These are phyloP conservation scores for Lipomyces starkeyi DNA, from an alignment of 805 yeast genomes.

Conservation along the genomic window DNA sequence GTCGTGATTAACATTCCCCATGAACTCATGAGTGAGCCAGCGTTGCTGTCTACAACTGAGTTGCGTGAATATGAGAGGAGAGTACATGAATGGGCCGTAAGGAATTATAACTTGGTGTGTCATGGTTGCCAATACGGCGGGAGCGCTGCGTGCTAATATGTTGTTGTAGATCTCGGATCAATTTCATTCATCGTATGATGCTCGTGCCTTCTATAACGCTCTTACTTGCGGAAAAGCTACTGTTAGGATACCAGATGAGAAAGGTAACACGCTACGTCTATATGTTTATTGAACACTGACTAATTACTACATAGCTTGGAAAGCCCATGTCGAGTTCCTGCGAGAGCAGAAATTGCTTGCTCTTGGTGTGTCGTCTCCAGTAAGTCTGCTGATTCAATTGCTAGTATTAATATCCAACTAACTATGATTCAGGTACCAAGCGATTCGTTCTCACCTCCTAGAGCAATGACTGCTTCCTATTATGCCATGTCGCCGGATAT, in stretches of 20 bases:
- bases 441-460: background rate
- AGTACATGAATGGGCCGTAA: conserved; percentile 16
- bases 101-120: conserved; percentile 18
- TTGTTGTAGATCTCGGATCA: background rate
- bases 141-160: background rate
- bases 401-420: background rate
- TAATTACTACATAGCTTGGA: conserved; percentile 5
- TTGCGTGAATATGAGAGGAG: conserved; percentile 8
- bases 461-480: background rate
- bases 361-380: conserved; percentile 11
- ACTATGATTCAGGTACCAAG: background rate
- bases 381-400: background rate
- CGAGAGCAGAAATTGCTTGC: background rate
- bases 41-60: conserved; percentile 14
- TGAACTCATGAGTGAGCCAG: conserved; percentile 1
- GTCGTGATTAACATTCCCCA: conserved; percentile 10
- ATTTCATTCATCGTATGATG: conserved; percentile 2
- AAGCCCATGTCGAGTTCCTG: background rate
- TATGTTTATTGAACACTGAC: background rate
- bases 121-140: background rate
- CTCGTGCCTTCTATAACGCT: conserved; percentile 13
- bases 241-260: conserved; percentile 19
- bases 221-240: conserved; percentile 14
- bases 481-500: conserved; percentile 8
- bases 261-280: background rate